Percentiles rank a stretch among this genome's conserved stretches.
Conservation (phyloP, 2,329 filamentous ascomycete species). For the Aspergillus oerlinghausenensis region DNA sequence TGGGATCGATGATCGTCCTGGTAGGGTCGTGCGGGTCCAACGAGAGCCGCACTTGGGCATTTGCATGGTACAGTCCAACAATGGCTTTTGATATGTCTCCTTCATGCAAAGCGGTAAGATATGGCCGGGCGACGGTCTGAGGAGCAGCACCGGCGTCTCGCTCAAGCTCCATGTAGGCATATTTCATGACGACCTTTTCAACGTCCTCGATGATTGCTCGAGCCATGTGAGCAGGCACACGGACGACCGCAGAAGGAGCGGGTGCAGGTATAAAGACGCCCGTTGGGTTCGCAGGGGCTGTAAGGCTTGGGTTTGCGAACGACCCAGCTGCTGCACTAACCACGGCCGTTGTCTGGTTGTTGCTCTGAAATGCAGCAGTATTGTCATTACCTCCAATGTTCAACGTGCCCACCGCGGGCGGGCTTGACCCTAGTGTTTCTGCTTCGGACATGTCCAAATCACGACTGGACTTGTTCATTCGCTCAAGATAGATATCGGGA, state of each 20-base stretch:
- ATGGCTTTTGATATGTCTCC: constrained; percentile 16
- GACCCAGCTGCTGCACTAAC: not conserved
- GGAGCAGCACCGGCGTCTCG: constrained; percentile 21
- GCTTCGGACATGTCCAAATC: not conserved
- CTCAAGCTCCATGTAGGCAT: constrained; percentile 27
- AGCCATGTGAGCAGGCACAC: not conserved
- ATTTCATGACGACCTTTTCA: constrained; percentile 22
- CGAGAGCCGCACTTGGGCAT: constrained; percentile 15
- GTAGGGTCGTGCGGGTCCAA: not conserved
- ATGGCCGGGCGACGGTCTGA: constrained; percentile 3
- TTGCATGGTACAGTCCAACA: constrained; percentile 12
- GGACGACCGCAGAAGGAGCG: not conserved
- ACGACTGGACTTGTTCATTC: constrained; percentile 8
- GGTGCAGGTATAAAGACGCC: constrained; percentile 1
- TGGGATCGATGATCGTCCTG: constrained; percentile 14
- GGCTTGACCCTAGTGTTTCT: not conserved
- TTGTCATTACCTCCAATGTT: not conserved
- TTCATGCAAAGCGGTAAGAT: constrained; percentile 8
- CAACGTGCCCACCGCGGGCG: not conserved
- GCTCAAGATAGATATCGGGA: constrained; percentile 12
- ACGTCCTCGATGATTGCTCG: constrained; percentile 16
- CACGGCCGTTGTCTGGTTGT: not conserved
- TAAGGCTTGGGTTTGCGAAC: not conserved
- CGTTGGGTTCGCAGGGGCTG: not conserved
- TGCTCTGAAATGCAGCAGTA: not conserved